Base-by-base conservation (phyloP, 2,329 filamentous ascomycete species). In the Ceratocystis papillata region DNA sequence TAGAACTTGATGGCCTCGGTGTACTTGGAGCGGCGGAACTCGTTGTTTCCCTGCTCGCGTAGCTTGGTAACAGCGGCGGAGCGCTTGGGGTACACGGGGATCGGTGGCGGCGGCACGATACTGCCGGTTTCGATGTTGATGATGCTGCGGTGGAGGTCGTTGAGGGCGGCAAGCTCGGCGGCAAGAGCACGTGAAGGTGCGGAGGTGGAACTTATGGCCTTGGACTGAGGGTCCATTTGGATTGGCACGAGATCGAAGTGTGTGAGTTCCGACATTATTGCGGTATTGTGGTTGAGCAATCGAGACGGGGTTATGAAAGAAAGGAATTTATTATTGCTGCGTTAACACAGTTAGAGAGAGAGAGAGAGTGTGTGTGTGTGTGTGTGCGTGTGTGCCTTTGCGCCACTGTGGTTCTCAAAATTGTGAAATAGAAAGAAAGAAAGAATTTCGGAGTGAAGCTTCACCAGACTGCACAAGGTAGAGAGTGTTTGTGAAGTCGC, bases 21-120 rank as follows among this genome's bases (percentile, higher is more conserved):
- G 77, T 88, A 85, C 70, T 85, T 82, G 71, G 82, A 82, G 76
- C 93, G 92, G 76, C 90, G 88, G 80, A 89, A 93, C 71, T 89
- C 85, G 67, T 79, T 79, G 79, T 96, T 96, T 72, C 90, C 93
- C 67, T 83, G 83, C 75, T 97, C 94, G 74, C 91, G 89, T 70
- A 97, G 86, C 78, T 97, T 97, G 77, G 81, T 84, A 76, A 99
- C 88, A 74, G 92, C 86, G 45, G 89, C 90, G 70, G 83, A 87
- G 73, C 93, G 90, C 79, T 96, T 96, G 63, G 90, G 92, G 80
- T 96, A 95, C 69, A 96, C 87, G 68, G 92, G 92, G 53, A 96
- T 82, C 0, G 94, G 94, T 0, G 93, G 88, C 4, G 92, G 91
- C 0, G 93, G 93, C 22, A 90, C 79, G 61, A 77, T 81, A 67